Percentiles rank a stretch among this genome's conserved stretches.
These are phyloP conservation scores for Rhodosporidiobolus sp. DNA, from an alignment of 768 basidiomycete genomes.

Conservation along the genomic window DNA sequence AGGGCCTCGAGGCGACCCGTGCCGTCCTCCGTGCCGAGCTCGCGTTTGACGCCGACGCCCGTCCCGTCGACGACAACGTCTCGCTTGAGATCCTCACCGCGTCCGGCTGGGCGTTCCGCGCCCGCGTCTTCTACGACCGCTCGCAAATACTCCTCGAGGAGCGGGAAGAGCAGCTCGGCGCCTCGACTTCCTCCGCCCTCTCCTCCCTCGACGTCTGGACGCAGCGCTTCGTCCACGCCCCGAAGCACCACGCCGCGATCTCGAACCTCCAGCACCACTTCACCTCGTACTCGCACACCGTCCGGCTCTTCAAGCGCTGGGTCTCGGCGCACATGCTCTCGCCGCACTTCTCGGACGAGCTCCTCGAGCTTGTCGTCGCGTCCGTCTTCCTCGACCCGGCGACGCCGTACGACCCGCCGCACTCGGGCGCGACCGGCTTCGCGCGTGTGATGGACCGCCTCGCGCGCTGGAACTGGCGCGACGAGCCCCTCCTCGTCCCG, in stretches of 20 bases:
- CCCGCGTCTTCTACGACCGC: slow-evolving; percentile 80
- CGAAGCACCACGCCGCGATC: slow-evolving; percentile 80
- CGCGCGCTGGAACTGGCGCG: slow-evolving; percentile 65
- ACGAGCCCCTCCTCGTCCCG: slow-evolving; percentile 66
- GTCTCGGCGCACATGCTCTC: slow-evolving; percentile 77
- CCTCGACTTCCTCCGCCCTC: slow-evolving; percentile 55
- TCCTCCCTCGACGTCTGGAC: slow-evolving; percentile 53
- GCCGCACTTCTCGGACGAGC: slow-evolving; percentile 69
- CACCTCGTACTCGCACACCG: slow-evolving; percentile 75
- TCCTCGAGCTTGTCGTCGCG: slow-evolving; percentile 80
- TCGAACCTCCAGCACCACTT: slow-evolving; percentile 74
- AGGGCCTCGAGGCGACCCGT: slow-evolving; percentile 58
- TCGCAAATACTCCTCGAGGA: slow-evolving; percentile 73
- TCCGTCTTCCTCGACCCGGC: slow-evolving; percentile 62
- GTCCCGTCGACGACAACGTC: slow-evolving; percentile 65
- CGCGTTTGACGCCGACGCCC: slow-evolving; percentile 58
- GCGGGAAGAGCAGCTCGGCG: slow-evolving; percentile 54
- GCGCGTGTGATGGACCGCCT: slow-evolving; percentile 68
- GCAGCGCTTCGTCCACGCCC: slow-evolving; percentile 72
- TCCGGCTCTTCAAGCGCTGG: slow-evolving; percentile 89
- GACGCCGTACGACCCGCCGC: slow-evolving; percentile 57
- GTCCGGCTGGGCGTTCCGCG: slow-evolving; percentile 81
- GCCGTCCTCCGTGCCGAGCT: slow-evolving; percentile 52
- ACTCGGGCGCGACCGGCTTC: slow-evolving; percentile 64
- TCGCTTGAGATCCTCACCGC: slow-evolving; percentile 72